Conservation (phyloP, 495 filamentous ascomycete species). For the Penicillium macrosclerotiorum region DNA sequence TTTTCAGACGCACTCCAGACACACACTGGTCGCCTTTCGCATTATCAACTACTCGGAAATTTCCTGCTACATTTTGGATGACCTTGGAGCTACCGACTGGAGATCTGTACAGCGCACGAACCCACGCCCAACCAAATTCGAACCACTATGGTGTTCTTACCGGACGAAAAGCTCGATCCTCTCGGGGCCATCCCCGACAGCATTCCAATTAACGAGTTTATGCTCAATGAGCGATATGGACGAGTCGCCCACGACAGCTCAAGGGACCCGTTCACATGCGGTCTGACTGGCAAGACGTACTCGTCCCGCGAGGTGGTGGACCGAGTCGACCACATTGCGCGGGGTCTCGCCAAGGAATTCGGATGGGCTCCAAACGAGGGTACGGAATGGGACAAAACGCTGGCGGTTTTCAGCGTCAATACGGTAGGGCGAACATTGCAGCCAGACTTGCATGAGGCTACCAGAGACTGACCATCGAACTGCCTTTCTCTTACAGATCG, state of each 20-base stretch:
- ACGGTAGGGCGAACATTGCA: slow-evolving; percentile 52
- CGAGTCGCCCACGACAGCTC: slow-evolving; percentile 63
- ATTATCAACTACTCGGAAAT: no score
- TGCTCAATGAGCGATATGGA: slow-evolving; percentile 71
- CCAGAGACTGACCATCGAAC: not conserved
- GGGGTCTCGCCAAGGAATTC: slow-evolving; percentile 68
- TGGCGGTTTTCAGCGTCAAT: slow-evolving; percentile 76
- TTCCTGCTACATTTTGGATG: not conserved
- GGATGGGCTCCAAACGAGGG: slow-evolving; percentile 73
- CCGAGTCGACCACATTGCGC: slow-evolving; percentile 67
- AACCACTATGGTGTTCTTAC: slow-evolving; percentile 72
- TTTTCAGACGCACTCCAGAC: no score
- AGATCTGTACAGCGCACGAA: not conserved
- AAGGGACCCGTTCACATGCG: slow-evolving; percentile 77
- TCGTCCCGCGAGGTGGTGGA: slow-evolving; percentile 62
- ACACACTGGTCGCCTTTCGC: no score
- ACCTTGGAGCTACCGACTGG: not conserved
- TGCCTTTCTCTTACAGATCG: slow-evolving; percentile 58
- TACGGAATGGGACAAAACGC: slow-evolving; percentile 82
- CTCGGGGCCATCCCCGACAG: slow-evolving; percentile 72
- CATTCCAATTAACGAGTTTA: slow-evolving; percentile 76
- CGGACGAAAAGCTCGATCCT: slow-evolving; percentile 65
- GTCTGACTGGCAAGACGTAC: slow-evolving; percentile 70
- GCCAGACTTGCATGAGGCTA: not conserved
- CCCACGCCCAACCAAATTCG: not conserved